Evolutionary conservation across 1,139 yeast genomes (phyloP), one percentile per base, ranked within the genome.

Genomic region (Pichia sp.): DNA sequence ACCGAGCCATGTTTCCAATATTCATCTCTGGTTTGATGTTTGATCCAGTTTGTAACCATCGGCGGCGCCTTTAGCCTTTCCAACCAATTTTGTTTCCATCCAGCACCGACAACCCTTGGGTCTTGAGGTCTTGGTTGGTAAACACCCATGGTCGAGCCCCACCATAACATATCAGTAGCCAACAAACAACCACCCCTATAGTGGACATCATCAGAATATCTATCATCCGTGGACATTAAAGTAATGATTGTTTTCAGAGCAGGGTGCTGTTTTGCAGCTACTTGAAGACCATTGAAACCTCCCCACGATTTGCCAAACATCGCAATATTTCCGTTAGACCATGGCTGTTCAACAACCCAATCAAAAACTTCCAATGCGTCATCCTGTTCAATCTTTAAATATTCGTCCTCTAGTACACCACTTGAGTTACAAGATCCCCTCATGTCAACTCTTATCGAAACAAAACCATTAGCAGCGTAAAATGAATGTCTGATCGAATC

Each of bases 251-350:
- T 55, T 50, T 67, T 68, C 52, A 69, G 54, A 26, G 68, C 69
- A 3, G 72, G 72, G 51, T 69, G 73, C 45, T 66, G 68, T 53
- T 69, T 59, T 4, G 69, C 68, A 4, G 73, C 72, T 26, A 69
- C 55, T 51, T 69, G 73, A 34, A 69, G 55, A 5, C 69, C 67
- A 49, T 69, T 69, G 55, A 68, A 69, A 1, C 73, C 73, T 43
- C 70, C 73, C 73, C 73, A 69, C 2, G 72, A 68, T 53, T 69
- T 69, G 34, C 73, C 73, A 56, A 68, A 66, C 68, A 67, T 68
- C 27, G 66, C 73, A 46, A 69, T 60, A 39, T 59, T 61, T 10
- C 71, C 72, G 48, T 69, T 69, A 37, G 72, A 66, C 72, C 73
- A 69, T 0, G 42, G 28, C 49, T 69, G 73, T 16, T 46, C 42